phyloP scores from a whole-genome alignment of 192 early-diverging fungal species.

The Allomyces macrogynus region DNA sequence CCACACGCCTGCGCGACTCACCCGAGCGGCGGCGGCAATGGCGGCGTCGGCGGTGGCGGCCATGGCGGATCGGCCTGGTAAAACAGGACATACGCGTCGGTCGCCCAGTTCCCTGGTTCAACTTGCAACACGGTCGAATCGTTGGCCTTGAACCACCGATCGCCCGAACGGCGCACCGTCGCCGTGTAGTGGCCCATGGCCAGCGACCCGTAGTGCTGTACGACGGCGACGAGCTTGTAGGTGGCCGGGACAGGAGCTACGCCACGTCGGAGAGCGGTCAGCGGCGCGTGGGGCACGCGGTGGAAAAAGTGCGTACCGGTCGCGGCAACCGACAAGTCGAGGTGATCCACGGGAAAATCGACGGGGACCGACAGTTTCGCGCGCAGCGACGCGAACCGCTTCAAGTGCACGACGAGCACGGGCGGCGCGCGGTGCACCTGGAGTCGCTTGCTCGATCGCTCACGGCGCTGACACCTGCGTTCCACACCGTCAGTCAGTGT shows the following conservation, averaged over 20 bases:
- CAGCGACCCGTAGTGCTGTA: not conserved
- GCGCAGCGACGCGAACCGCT: not conserved
- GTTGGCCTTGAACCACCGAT: not conserved
- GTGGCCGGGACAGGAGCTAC: not conserved
- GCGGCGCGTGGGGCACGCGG: not conserved
- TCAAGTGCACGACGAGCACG: not conserved
- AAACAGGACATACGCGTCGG: not conserved
- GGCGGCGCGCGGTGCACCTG: not conserved
- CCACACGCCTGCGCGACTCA: too few species aligned
- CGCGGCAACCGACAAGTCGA: not conserved
- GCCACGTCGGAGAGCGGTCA: not conserved
- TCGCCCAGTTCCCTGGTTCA: not conserved
- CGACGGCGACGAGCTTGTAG: not conserved
- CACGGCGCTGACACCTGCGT: not conserved
- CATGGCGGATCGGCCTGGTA: not conserved
- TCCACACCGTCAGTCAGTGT: not conserved
- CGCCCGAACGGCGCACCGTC: not conserved
- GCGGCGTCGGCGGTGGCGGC: too few species aligned
- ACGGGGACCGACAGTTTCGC: not conserved
- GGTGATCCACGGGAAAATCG: not conserved
- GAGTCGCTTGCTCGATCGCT: not conserved
- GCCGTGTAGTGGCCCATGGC: not conserved
- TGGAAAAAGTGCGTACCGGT: not conserved
- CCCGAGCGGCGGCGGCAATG: too few species aligned
- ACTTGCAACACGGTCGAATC: not conserved